Conservation (phyloP, 2,329 filamentous ascomycete species). For the Fusarium continuum region DNA sequence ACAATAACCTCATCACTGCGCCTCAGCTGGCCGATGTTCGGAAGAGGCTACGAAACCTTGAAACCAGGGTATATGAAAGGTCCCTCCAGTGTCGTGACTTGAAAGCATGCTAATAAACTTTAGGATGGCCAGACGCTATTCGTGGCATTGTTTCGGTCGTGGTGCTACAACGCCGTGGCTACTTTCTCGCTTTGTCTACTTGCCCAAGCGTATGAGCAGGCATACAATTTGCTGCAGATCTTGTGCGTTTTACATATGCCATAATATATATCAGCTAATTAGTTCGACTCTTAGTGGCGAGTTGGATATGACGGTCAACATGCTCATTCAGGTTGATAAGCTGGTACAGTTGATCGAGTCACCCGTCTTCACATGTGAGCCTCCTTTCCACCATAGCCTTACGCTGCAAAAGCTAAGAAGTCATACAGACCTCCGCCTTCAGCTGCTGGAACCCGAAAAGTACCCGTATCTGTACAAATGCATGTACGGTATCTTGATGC, state of each 20-base stretch:
- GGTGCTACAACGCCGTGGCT: conserved; percentile 98
- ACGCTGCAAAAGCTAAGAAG: background rate
- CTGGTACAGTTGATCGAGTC: conserved; percentile 96
- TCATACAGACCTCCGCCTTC: conserved; percentile 82
- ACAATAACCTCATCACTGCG: conserved; percentile 98
- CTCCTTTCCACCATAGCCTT: background rate
- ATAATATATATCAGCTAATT: background rate
- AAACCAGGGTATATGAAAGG: conserved; percentile 71
- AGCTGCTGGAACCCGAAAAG: conserved; percentile 93
- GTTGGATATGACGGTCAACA: conserved; percentile 98
- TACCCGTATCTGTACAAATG: conserved; percentile 97
- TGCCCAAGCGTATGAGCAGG: conserved; percentile 97
- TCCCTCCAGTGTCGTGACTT: background rate
- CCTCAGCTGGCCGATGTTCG: conserved; percentile 91
- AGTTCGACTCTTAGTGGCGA: conserved; percentile 73
- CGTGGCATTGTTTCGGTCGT: conserved; percentile 91
- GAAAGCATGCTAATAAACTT: conserved; percentile 9
- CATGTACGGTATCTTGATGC: conserved; percentile 95
- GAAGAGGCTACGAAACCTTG: conserved; percentile 88
- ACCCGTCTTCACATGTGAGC: conserved; percentile 93
- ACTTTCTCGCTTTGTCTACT: conserved; percentile 96
- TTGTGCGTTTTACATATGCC: conserved; percentile 67
- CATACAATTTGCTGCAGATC: conserved; percentile 93
- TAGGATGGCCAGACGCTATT: conserved; percentile 96
- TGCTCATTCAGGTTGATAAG: conserved; percentile 98